These are phyloP conservation scores for Cardamine chenopodiifolia DNA, from an alignment of 345 rosid species.

Conservation along the genomic window DNA sequence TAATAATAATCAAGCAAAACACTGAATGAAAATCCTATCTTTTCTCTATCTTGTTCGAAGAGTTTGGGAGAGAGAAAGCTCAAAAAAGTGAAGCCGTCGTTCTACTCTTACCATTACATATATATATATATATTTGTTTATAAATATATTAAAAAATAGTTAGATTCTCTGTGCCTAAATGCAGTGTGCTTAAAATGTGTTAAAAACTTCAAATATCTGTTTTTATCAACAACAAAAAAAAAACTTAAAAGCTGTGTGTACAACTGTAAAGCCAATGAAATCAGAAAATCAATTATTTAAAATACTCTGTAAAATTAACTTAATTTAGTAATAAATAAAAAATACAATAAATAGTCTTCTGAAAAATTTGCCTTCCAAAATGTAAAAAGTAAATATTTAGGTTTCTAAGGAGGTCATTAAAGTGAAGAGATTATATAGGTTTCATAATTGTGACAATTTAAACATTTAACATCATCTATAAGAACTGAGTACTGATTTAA, in stretches of 20 bases:
- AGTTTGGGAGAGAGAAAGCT: slow-evolving; percentile 24
- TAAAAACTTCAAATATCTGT: slow-evolving; percentile 13
- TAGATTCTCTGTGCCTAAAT: slow-evolving; percentile 26
- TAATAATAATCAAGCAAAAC: not conserved
- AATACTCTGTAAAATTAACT: not conserved
- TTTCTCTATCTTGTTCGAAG: slow-evolving; percentile 12
- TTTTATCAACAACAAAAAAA: not conserved
- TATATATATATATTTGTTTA: slow-evolving; percentile 36
- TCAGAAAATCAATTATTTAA: not conserved
- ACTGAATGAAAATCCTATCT: slow-evolving; percentile 13
- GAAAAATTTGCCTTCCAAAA: not conserved
- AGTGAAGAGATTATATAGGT: not conserved
- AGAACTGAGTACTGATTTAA: not conserved
- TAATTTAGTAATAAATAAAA: not conserved
- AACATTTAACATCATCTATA: not conserved
- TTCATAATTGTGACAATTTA: not conserved
- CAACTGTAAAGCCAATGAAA: slow-evolving; percentile 1
- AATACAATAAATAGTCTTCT: not conserved
- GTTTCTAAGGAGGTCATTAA: not conserved
- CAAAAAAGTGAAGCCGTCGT: slow-evolving; percentile 31
- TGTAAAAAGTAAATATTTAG: not conserved
- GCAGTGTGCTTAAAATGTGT: slow-evolving; percentile 39
- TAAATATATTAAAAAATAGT: not conserved
- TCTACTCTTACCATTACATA: slow-evolving; percentile 30
- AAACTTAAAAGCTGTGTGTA: slow-evolving; percentile 10